These are phyloP conservation scores for Suillus americanus DNA, from an alignment of 768 basidiomycete species.

Conservation along the genomic window DNA sequence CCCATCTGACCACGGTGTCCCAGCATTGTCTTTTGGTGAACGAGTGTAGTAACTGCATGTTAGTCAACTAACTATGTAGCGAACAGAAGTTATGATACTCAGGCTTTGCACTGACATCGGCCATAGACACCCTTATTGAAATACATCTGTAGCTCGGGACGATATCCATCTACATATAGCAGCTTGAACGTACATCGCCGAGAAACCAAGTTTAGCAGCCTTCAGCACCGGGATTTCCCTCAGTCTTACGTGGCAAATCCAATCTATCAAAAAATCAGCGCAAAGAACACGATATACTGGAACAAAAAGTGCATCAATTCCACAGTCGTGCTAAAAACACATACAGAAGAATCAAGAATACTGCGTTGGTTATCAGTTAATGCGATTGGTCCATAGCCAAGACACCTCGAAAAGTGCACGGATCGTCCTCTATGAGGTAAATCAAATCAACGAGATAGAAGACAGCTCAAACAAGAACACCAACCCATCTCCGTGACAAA, in stretches of 20 bases:
- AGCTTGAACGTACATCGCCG: neutral
- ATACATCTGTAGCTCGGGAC: neutral
- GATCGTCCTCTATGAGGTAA: conserved; percentile 13
- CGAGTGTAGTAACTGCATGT: neutral
- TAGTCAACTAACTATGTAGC: neutral
- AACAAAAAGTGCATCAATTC: neutral
- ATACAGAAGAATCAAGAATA: neutral
- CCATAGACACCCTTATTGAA: neutral
- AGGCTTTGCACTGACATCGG: neutral
- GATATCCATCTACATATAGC: neutral
- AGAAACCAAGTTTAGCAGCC: neutral
- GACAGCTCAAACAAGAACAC: conserved; percentile 18
- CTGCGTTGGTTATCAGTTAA: conserved; percentile 12
- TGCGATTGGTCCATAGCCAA: neutral
- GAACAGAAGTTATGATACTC: neutral
- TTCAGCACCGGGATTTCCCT: neutral
- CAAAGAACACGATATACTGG: neutral
- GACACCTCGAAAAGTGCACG: conserved; percentile 3
- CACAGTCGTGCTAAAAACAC: neutral
- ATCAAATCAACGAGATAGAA: conserved; percentile 18
- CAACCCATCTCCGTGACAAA: conserved; percentile 18
- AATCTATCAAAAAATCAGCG: neutral
- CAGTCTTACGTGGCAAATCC: neutral
- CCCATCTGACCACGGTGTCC: neutral
- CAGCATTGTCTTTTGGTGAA: neutral